Evolutionary conservation across 805 yeast genomes (phyloP).

Genomic region (Pichia cephalocereana): DNA sequence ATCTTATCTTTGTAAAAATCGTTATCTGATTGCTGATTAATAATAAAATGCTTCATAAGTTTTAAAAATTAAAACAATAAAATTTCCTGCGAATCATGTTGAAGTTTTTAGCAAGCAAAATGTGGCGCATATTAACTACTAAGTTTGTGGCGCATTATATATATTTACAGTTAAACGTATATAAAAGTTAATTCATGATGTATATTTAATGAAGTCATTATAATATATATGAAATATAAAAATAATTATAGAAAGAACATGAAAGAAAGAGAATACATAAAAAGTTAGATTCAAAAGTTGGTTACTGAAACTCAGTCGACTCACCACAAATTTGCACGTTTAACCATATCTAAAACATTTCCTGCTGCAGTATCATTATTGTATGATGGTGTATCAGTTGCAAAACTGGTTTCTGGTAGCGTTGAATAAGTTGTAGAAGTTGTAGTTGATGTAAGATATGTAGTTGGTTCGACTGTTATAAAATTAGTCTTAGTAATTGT

Average conservation of each 20-base stretch:
- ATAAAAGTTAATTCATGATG: too few species aligned
- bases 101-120: neutral
- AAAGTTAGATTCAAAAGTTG: neutral
- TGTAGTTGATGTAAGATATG: neutral
- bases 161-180: too few species aligned
- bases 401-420: neutral
- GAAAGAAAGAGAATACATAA: neutral
- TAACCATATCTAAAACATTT: neutral
- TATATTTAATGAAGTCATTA: too few species aligned
- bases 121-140: too few species aligned
- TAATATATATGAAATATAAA: neutral
- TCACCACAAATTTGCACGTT: neutral
- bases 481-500: constrained; percentile 7
- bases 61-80: neutral
- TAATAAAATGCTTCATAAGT: neutral
- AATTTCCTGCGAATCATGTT: neutral
- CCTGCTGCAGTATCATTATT: neutral
- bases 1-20: neutral
- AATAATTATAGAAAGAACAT: neutral
- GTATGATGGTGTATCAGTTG: neutral
- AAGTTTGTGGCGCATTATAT: too few species aligned
- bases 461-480: neutral
- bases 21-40: too few species aligned
- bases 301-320: neutral
- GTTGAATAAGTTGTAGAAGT: neutral